phyloP scores from a whole-genome alignment of 1,139 yeast genomes.

The Entelexis sorbosivorans region DNA sequence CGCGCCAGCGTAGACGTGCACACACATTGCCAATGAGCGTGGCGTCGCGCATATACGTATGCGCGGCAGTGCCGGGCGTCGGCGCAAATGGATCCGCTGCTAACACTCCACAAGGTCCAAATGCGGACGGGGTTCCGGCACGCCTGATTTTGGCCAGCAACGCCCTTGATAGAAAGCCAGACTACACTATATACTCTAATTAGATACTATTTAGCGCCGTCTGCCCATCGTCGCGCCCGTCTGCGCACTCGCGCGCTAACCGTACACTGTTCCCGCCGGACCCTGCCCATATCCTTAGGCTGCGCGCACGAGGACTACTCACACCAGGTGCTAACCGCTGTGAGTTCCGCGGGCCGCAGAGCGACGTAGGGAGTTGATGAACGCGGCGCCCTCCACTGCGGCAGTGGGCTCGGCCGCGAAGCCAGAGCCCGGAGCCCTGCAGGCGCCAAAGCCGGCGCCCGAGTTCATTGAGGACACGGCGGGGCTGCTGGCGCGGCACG shows the following conservation, averaged over 20 bases:
- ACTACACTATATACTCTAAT: not conserved
- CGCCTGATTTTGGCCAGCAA: no score
- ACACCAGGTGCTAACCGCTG: not conserved
- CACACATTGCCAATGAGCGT: no score
- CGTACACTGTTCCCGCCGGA: not conserved
- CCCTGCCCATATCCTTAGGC: not conserved
- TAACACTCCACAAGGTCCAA: no score
- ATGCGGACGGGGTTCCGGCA: no score
- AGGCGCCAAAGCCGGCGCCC: not conserved
- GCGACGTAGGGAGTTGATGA: not conserved
- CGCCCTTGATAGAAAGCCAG: not conserved
- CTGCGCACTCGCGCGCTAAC: not conserved
- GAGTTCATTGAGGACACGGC: conserved; percentile 52
- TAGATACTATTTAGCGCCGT: not conserved
- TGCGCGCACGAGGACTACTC: not conserved
- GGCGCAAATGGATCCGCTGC: no score
- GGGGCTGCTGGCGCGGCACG: conserved; percentile 66
- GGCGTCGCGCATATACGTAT: no score
- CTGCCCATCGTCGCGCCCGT: not conserved
- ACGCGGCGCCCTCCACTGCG: not conserved
- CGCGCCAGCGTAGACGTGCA: no score
- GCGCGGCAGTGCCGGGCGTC: no score
- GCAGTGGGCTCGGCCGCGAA: not conserved
- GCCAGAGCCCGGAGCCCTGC: not conserved
- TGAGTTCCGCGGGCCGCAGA: not conserved